Evolutionary conservation across 768 basidiomycete species (phyloP).

Genomic region (Phlegmacium glaucopus): DNA sequence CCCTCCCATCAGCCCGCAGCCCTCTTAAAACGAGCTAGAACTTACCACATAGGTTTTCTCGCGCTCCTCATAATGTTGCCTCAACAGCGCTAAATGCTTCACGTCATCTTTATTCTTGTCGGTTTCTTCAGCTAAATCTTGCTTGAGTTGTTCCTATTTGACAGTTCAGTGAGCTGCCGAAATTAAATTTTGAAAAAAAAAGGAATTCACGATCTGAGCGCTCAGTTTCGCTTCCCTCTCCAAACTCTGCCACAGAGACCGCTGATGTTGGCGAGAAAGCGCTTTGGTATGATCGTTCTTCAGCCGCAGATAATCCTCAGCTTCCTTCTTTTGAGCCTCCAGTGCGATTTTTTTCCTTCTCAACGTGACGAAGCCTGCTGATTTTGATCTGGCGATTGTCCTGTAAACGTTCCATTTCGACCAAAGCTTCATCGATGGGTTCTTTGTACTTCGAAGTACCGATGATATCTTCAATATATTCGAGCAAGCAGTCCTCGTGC

Average conservation of each 20-base stretch:
- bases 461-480: slow-evolving; percentile 98
- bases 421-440: slow-evolving; percentile 80
- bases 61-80: slow-evolving; percentile 66
- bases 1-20: neutral
- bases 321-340: slow-evolving; percentile 87
- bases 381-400: slow-evolving; percentile 84
- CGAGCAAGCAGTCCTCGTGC: slow-evolving; percentile 94
- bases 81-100: slow-evolving; percentile 64
- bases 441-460: slow-evolving; percentile 90
- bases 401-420: slow-evolving; percentile 76
- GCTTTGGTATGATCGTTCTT: slow-evolving; percentile 79
- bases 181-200: neutral
- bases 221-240: slow-evolving; percentile 56
- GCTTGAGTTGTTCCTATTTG: slow-evolving; percentile 48
- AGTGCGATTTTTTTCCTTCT: slow-evolving; percentile 86
- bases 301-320: slow-evolving; percentile 79
- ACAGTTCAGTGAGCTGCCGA: slow-evolving; percentile 2
- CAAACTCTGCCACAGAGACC: slow-evolving; percentile 70
- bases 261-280: slow-evolving; percentile 78
- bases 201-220: slow-evolving; percentile 53
- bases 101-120: slow-evolving; percentile 81
- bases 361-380: slow-evolving; percentile 84
- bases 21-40: too few relatives aligned
- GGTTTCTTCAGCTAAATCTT: slow-evolving; percentile 64
- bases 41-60: slow-evolving; percentile 32